Evolutionary conservation across 208 protist genomes (phyloP), one percentile per base, ranked within the genome.

Genomic region (Leishmania martiniquensis): DNA sequence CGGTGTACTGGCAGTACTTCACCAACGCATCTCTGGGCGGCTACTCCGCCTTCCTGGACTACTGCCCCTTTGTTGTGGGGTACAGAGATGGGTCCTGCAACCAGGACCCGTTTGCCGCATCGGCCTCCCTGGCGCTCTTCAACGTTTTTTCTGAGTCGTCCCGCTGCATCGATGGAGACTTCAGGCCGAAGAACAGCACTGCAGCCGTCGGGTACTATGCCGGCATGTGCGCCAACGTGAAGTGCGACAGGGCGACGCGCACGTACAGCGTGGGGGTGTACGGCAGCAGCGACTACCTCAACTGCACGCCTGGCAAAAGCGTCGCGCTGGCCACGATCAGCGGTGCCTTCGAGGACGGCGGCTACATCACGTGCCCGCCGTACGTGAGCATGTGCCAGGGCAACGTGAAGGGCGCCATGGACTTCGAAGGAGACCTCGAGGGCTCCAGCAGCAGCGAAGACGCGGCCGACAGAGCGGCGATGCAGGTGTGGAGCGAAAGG

Each of bases 21-120:
- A 79, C 76, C 60, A 83, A 87, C 22, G 39, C 72, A 32, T 42
- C 34, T 4, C 92, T 95, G 73, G 68, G 17, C 39, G 12, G 63
- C 2, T 6, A 1, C 17, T 49, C 63, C 0, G 0, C 7, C 0
- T 68, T 45, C 34, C 6, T 68, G 63, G 63, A 68, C 39, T 68
- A 68, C 63, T 68, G 63, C 63, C 63, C 63, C 17, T 1, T 32
- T 49, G 12, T 17, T 15, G 0, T 9, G 29, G 1, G 1, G 5
- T 63, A 39, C 29, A 32, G 29, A n/a, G 2, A 15, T 47, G 63
- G 63, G 4, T 0, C 63, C 7, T 68, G 63, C 63, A 68, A 47
- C 34, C n/a, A 20, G 63, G 13, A 42, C 39, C 6, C 32, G 9
- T n/a, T 37, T 2, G 47, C 13, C 3, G 63, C 42, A 47, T 2